Evolutionary conservation across 208 protist species (phyloP).

Genomic region (Leishmania lainsoni): DNA sequence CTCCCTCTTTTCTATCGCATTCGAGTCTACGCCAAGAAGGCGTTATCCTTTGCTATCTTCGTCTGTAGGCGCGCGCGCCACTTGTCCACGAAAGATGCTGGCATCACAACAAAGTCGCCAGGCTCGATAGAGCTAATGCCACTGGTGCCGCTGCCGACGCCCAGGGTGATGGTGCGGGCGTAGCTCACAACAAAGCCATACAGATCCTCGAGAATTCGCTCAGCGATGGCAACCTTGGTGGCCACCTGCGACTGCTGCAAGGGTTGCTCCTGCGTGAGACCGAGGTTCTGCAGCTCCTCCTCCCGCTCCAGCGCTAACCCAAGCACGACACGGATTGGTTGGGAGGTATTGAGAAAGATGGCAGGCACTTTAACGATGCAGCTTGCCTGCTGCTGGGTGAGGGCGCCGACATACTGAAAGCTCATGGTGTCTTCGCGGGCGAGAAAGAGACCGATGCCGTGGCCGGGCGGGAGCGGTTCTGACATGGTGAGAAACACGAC

Average conservation of each 20-base stretch:
- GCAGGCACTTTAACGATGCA: slow-evolving; percentile 52
- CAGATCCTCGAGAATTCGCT: slow-evolving; percentile 72
- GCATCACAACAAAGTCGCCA: slow-evolving; percentile 74
- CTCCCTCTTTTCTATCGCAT: too few species aligned
- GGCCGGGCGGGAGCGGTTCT: slow-evolving; percentile 39
- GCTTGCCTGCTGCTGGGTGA: slow-evolving; percentile 62
- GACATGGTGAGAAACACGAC: slow-evolving; percentile 73
- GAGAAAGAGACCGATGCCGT: slow-evolving; percentile 64
- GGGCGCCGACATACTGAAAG: slow-evolving; percentile 73
- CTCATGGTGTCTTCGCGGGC: slow-evolving; percentile 50
- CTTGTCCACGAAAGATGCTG: slow-evolving; percentile 68
- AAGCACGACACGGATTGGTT: slow-evolving; percentile 50
- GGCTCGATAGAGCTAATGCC: slow-evolving; percentile 20
- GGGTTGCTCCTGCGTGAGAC: slow-evolving; percentile 38
- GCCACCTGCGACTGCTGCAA: slow-evolving; percentile 51
- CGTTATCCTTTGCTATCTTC: slow-evolving; percentile 63
- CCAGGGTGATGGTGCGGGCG: slow-evolving; percentile 33
- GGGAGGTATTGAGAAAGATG: slow-evolving; percentile 30
- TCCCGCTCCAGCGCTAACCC: slow-evolving; percentile 62
- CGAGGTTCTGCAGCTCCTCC: slow-evolving; percentile 66
- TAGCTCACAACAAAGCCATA: slow-evolving; percentile 78
- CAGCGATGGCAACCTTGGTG: slow-evolving; percentile 65
- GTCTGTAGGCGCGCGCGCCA: slow-evolving; percentile 56
- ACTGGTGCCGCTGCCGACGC: neutral
- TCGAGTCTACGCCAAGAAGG: slow-evolving; percentile 39